Evolutionary conservation across 768 basidiomycete genomes (phyloP).

Genomic region (Termitomyces sp.): DNA sequence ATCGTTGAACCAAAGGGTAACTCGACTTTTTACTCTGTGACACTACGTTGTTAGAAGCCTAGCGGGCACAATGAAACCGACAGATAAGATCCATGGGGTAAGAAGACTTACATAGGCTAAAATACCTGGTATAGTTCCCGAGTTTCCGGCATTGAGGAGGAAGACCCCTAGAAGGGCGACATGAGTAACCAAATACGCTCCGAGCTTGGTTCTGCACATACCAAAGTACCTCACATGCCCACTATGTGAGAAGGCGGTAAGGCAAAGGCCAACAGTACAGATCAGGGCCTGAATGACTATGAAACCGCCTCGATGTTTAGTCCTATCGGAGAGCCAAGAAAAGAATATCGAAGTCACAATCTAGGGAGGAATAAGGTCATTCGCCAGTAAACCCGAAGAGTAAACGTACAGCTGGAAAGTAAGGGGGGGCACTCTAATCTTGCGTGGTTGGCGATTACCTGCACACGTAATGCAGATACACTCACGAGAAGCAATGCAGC

Average conservation of each 20-base stretch:
- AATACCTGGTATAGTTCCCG: conserved; percentile 42
- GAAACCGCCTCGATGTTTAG: conserved; percentile 40
- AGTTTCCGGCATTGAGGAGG: conserved; percentile 42
- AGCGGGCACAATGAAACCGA: neutral
- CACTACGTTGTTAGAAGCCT: conserved; percentile 47
- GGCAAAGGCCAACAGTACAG: conserved; percentile 33
- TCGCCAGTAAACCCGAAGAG: neutral
- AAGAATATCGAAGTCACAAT: conserved; percentile 40
- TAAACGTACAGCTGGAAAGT: conserved; percentile 39
- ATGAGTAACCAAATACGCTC: conserved; percentile 2
- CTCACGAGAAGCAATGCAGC: conserved; percentile 42
- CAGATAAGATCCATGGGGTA: neutral
- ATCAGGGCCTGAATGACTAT: conserved; percentile 37
- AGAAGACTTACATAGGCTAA: conserved; percentile 37
- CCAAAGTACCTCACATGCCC: conserved; percentile 19
- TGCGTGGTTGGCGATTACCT: neutral
- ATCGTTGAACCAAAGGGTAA: neutral
- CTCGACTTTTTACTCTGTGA: conserved; percentile 43
- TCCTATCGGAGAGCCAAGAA: conserved; percentile 46
- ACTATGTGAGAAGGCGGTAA: conserved; percentile 9
- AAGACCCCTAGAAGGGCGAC: conserved; percentile 35
- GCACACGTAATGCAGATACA: neutral
- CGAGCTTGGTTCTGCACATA: conserved; percentile 32
- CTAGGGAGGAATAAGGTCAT: conserved; percentile 18
- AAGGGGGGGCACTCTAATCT: conserved; percentile 43